These are phyloP conservation scores for Fusarium haematococcum DNA, from an alignment of 2,329 filamentous ascomycete genomes.

Conservation along the genomic window DNA sequence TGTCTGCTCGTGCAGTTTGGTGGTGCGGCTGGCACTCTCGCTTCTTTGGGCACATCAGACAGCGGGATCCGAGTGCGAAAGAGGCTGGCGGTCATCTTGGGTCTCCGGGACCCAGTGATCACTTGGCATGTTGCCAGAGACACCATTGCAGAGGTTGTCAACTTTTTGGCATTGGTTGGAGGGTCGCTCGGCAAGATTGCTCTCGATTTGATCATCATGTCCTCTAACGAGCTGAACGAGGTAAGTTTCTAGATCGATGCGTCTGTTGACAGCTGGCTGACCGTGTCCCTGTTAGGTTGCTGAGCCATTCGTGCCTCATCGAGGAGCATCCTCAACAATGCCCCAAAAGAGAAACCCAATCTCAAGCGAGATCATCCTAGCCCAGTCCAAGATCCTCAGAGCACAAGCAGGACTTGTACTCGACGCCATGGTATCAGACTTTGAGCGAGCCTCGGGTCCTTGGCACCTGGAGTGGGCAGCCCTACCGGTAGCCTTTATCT, in stretches of 20 bases:
- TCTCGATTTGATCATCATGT: constrained; percentile 68
- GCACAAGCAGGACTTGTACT: constrained; percentile 64
- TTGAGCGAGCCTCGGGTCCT: constrained; percentile 67
- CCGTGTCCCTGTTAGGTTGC: constrained; percentile 59
- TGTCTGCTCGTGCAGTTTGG: constrained; percentile 67
- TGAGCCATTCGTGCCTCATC: constrained; percentile 63
- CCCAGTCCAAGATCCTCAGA: constrained; percentile 65
- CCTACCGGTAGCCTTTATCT: constrained; percentile 65
- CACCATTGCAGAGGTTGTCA: constrained; percentile 64
- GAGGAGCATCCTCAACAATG: constrained; percentile 67
- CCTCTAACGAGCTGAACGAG: constrained; percentile 62
- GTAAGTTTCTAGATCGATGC: constrained; percentile 61
- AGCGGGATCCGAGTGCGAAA: constrained; percentile 62
- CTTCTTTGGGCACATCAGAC: constrained; percentile 61
- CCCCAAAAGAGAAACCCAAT: constrained; percentile 70
- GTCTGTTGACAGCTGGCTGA: constrained; percentile 62
- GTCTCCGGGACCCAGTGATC: constrained; percentile 61
- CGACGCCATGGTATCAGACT: constrained; percentile 68
- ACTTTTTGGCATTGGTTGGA: constrained; percentile 65
- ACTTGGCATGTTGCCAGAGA: constrained; percentile 70
- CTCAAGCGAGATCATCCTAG: constrained; percentile 67
- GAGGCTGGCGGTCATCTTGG: constrained; percentile 61
- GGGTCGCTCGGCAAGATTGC: constrained; percentile 67
- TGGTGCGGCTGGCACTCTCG: constrained; percentile 67
- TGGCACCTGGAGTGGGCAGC: constrained; percentile 71